These are phyloP conservation scores for Stephanodiscus minutulus DNA, from an alignment of 108 stramenopile species.

Conservation along the genomic window DNA sequence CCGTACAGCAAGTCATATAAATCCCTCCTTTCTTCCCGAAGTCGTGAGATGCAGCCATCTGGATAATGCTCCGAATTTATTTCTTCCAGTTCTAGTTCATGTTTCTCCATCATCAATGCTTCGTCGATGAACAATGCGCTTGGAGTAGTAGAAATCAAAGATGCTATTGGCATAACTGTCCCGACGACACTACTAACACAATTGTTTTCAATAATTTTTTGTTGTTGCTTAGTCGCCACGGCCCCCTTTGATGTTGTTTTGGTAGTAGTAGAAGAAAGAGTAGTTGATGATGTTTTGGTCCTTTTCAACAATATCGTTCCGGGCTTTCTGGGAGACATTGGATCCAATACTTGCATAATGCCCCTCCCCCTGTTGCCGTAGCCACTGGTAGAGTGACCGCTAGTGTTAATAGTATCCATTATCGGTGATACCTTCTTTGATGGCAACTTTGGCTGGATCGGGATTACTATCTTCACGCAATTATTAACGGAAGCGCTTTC, in stretches of 20 bases:
- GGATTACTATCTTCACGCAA: conserved; percentile 17
- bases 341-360: conserved; percentile 6
- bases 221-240: conserved; percentile 21
- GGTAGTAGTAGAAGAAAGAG: not conserved
- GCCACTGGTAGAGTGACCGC: not conserved
- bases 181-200: not conserved
- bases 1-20: conserved; percentile 84
- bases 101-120: conserved; percentile 20
- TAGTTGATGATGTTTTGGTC: conserved; percentile 3
- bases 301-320: not conserved
- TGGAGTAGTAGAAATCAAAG: conserved; percentile 3
- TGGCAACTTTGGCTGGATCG: conserved; percentile 30
- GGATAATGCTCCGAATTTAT: conserved; percentile 33
- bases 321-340: conserved; percentile 6
- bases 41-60: conserved; percentile 63
- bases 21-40: conserved; percentile 81
- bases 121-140: not conserved
- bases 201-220: not conserved
- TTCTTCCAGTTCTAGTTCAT: conserved; percentile 17
- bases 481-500: conserved; percentile 11
- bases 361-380: not conserved
- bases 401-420: not conserved
- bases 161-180: not conserved
- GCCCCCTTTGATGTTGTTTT: conserved; percentile 24
- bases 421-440: not conserved